Evolutionary conservation across 129 eudicot species (phyloP), one percentile per base, ranked within the genome.

Genomic region (Chrysanthemum seticuspe): DNA sequence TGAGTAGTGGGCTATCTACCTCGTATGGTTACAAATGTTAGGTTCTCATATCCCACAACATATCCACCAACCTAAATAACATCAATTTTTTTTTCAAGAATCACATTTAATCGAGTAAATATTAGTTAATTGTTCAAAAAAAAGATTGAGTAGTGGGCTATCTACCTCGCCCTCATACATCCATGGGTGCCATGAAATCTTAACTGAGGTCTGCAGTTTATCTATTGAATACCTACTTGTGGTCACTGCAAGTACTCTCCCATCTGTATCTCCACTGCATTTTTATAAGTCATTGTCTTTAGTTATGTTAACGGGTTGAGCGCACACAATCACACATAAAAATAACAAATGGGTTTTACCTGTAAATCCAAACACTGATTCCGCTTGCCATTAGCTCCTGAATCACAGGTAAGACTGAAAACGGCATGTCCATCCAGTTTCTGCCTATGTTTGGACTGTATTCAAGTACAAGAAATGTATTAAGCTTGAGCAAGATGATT

Each of bases 251-350:
- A 23, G 83, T 50, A 87, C 81, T 21, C 79, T 63, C 5, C 79
- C 78, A 73, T 87, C 92, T 45, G 83, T 81, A 52, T 87, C 92
- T 76, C 88, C 92, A 23, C 92, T 87, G 85, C 74, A 68, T 12
- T 49, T 47, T 73, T 25, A 5, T 4, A 1, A 14, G 44, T 36
- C 44, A 36, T 36, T 5, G 44, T 36, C 44, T 36, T 36, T 5
- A 36, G 9, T 36, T 36, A 36, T 36, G 44, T 36, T 36, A 36
- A 36, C 1, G 44, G 44, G 44, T 34, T 34, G 44, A 36, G 9
- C 44, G 44, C 1, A 6, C 44, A 36, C 44, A 36, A 5, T 5
- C 8, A 36, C 44, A 6, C 7, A 10, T 40, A 15, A 10, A 62
- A 73, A 25, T 19, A 48, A 14, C 11, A 31, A 23, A 27, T 16